These are phyloP conservation scores for Mycena chlorophos DNA, from an alignment of 768 basidiomycete genomes.

Conservation along the genomic window DNA sequence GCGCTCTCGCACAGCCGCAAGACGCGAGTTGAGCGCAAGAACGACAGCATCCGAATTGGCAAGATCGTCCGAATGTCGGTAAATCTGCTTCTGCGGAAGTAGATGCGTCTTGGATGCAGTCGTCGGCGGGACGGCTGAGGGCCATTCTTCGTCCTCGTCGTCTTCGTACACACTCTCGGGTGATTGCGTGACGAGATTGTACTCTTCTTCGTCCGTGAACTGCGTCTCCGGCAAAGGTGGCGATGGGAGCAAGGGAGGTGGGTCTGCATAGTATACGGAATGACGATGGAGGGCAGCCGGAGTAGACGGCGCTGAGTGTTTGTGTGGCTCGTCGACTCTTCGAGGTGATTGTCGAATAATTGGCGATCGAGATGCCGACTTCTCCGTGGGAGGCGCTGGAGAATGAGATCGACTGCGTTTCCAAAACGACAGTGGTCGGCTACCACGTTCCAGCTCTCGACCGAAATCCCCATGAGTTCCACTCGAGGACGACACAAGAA, in stretches of 20 bases:
- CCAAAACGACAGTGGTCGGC: constrained; percentile 14
- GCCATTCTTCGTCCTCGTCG: constrained; percentile 9
- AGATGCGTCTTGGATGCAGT: constrained; percentile 3
- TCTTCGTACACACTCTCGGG: constrained; percentile 21
- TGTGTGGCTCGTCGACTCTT: constrained; percentile 1
- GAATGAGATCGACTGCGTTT: constrained; percentile 14
- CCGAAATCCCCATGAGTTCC: neutral
- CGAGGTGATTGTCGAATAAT: constrained; percentile 26
- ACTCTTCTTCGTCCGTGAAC: constrained; percentile 5
- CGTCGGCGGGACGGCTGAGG: neutral
- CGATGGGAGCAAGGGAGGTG: neutral
- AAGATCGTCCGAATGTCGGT: constrained; percentile 25
- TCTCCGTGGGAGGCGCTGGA: constrained; percentile 17
- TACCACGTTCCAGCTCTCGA: constrained; percentile 5
- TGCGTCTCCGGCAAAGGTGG: neutral
- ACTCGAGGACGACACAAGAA: constrained; percentile 21
- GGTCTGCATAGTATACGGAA: constrained; percentile 29
- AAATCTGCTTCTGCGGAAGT: neutral
- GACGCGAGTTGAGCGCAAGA: constrained; percentile 26
- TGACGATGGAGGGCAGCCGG: constrained; percentile 30
- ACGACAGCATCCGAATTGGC: constrained; percentile 24
- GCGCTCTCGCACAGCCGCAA: constrained; percentile 46
- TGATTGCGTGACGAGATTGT: constrained; percentile 3
- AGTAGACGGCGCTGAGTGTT: constrained; percentile 14
- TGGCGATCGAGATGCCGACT: constrained; percentile 31